Conservation (phyloP, 2,329 filamentous ascomycete species). For the Neofusicoccum umdonicola region DNA sequence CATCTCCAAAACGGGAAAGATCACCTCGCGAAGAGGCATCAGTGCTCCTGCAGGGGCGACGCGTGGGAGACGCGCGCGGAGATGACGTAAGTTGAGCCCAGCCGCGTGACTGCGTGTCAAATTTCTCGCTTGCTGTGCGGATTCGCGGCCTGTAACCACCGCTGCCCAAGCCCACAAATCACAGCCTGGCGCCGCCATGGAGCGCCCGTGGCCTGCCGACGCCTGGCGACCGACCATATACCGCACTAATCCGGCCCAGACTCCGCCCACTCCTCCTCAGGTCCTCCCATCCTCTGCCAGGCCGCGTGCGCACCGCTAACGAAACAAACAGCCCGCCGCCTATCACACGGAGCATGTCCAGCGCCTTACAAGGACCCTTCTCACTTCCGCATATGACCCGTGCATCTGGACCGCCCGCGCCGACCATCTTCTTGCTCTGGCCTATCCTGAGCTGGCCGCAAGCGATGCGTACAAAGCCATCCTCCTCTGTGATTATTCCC, state of each 20-base stretch:
- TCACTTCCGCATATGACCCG: slow-evolving; percentile 23
- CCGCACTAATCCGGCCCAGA: slow-evolving; percentile 5
- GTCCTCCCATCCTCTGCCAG: background rate
- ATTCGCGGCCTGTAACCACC: slow-evolving; percentile 1
- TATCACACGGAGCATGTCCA: background rate
- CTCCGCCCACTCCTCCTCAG: background rate
- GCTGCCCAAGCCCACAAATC: slow-evolving; percentile 5
- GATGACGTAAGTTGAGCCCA: background rate
- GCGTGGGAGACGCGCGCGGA: background rate
- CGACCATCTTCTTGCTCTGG: slow-evolving; percentile 25
- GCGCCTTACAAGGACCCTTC: background rate
- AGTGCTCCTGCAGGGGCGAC: background rate
- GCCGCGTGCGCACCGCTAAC: background rate
- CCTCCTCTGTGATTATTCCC: slow-evolving; percentile 28
- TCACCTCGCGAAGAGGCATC: background rate
- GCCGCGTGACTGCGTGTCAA: background rate
- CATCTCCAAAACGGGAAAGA: too few species aligned
- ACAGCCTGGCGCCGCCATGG: background rate
- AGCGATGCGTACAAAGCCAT: slow-evolving; percentile 33
- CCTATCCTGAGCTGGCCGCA: slow-evolving; percentile 31
- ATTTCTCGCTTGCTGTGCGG: background rate
- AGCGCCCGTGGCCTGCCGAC: slow-evolving; percentile 2
- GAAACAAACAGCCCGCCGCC: background rate
- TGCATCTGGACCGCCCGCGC: slow-evolving; percentile 27
- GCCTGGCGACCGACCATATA: background rate